Evolutionary conservation across 306 rosid genomes (phyloP).

Genomic region (Lupinus albus): DNA sequence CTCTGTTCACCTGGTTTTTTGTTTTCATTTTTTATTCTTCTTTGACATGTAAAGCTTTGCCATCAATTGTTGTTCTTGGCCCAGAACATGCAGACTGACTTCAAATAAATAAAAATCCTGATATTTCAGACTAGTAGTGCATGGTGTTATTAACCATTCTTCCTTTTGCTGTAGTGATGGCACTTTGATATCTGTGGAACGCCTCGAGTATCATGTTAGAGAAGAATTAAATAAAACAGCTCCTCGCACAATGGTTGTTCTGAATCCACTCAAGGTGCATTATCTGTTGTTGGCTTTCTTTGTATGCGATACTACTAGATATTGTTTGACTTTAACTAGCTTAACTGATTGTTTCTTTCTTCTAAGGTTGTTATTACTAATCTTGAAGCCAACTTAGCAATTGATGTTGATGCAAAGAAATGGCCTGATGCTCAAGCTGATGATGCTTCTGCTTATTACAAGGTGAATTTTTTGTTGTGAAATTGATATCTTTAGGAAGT

Average conservation of each 20-base stretch:
- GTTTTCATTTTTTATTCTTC: not conserved
- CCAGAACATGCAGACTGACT: conserved; percentile 13
- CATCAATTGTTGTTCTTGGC: not conserved
- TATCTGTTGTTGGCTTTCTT: conserved; percentile 38
- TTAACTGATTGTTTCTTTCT: conserved; percentile 32
- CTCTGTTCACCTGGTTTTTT: conserved; percentile 3
- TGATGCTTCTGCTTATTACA: conserved; percentile 73
- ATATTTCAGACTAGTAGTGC: conserved; percentile 1
- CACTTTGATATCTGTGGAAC: conserved; percentile 78
- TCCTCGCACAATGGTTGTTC: conserved; percentile 81
- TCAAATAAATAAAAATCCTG: not conserved
- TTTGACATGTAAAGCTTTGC: conserved; percentile 19
- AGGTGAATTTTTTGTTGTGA: conserved; percentile 56
- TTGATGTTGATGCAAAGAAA: conserved; percentile 81
- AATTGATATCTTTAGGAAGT: conserved; percentile 11
- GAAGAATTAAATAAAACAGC: conserved; percentile 87
- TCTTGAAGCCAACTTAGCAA: conserved; percentile 65
- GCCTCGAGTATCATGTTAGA: conserved; percentile 90
- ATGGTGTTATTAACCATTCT: conserved; percentile 1
- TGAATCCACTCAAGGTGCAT: conserved; percentile 84
- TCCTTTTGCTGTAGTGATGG: conserved; percentile 71
- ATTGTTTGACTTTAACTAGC: not conserved
- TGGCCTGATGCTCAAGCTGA: conserved; percentile 89
- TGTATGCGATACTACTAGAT: conserved; percentile 17
- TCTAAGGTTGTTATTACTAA: conserved; percentile 85